These are phyloP conservation scores for Toxoplasma gondii DNA, from an alignment of 169 alveolate species.

Conservation along the genomic window DNA sequence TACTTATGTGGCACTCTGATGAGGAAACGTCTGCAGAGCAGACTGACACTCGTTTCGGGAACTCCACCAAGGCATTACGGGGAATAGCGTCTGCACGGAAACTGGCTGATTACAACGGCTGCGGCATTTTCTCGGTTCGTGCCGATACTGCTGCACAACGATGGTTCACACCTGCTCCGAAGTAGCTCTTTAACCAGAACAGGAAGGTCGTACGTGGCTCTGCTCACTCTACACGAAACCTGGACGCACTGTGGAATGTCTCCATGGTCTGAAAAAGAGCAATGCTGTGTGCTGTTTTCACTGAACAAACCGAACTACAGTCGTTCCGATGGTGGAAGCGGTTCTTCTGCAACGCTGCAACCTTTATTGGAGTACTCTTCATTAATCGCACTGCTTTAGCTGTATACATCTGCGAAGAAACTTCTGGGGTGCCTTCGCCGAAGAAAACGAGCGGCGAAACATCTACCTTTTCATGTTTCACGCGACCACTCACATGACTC, in stretches of 20 bases:
- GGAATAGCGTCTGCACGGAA: slow-evolving; percentile 17
- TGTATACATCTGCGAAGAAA: too few species aligned
- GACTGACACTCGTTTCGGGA: not conserved
- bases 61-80: not conserved
- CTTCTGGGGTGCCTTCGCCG: too few species aligned
- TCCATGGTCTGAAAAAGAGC: not conserved
- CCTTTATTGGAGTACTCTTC: too few species aligned
- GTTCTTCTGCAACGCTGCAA: too few species aligned
- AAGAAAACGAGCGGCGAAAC: too few species aligned
- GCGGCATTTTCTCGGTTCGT: not conserved
- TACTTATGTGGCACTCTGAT: not conserved
- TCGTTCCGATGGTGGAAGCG: too few species aligned
- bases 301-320: too few species aligned
- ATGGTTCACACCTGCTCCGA: not conserved
- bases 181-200: not conserved
- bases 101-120: slow-evolving; percentile 19
- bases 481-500: too few species aligned
- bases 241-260: not conserved
- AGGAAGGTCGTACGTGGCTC: not conserved
- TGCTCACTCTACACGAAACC: too few species aligned
- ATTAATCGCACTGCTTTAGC: too few species aligned
- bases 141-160: not conserved
- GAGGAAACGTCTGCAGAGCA: not conserved
- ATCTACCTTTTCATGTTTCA: too few species aligned
- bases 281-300: not conserved